Evolutionary conservation across 352 stramenopile species (phyloP).

Genomic region (Blastocystis sp.): DNA sequence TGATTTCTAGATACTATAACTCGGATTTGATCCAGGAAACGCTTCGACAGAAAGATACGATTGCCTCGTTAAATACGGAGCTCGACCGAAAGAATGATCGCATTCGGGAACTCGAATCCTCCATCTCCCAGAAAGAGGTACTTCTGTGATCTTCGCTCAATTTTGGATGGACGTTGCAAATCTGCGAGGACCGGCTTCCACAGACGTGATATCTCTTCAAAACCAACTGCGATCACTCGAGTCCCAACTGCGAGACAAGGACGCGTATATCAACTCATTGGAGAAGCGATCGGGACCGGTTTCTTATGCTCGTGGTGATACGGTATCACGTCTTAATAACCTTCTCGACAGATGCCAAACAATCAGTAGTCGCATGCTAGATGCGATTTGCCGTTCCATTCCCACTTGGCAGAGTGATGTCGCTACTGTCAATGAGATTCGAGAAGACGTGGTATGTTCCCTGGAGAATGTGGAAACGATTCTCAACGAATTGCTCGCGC

Average conservation of each 20-base stretch:
- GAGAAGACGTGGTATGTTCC: neutral
- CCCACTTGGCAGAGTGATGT: neutral
- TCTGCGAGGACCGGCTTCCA: neutral
- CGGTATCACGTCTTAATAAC: neutral
- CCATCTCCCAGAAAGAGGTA: neutral
- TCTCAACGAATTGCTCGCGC: neutral
- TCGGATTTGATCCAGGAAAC: neutral
- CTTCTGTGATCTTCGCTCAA: neutral
- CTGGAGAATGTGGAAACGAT: slow-evolving; percentile 16
- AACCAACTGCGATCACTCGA: neutral
- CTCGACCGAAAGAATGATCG: neutral
- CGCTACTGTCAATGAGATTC: neutral
- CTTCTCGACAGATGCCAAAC: slow-evolving; percentile 2
- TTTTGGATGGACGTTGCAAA: neutral
- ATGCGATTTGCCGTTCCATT: neutral
- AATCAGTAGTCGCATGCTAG: neutral
- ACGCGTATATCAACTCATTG: neutral
- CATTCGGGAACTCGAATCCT: neutral
- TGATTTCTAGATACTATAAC: neutral
- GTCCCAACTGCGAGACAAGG: neutral
- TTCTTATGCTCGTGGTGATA: neutral
- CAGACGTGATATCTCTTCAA: neutral
- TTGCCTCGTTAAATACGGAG: neutral
- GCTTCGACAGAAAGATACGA: neutral
- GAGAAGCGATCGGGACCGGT: neutral